Percentiles rank a stretch among this genome's conserved stretches.
Conservation (phyloP, 805 yeast genomes). For the Hanseniaspora clermontiae region DNA sequence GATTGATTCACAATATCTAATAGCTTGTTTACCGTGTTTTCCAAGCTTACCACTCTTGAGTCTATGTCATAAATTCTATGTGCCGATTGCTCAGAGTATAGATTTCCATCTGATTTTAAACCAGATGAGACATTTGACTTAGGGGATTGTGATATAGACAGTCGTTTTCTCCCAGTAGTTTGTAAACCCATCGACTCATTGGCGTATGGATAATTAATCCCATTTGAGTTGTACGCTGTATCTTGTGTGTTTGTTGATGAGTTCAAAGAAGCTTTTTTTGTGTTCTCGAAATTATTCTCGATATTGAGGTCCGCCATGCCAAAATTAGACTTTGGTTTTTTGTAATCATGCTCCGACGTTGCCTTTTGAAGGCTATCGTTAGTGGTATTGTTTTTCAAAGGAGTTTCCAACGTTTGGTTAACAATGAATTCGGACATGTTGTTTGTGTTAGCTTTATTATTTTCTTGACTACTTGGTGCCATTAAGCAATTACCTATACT, state of each 20-base stretch:
- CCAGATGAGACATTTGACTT: slow-evolving; percentile 5
- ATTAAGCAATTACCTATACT: background rate
- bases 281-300: background rate
- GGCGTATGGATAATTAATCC: background rate
- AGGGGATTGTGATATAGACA: slow-evolving; percentile 10
- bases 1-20: slow-evolving; percentile 21
- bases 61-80: slow-evolving; percentile 5
- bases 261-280: background rate
- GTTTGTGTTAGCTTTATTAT: background rate
- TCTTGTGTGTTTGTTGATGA: slow-evolving; percentile 3
- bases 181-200: background rate
- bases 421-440: background rate
- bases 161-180: background rate
- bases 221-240: background rate
- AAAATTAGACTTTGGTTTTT: background rate
- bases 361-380: background rate
- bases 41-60: background rate
- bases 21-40: slow-evolving; percentile 19
- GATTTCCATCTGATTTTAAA: background rate
- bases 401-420: background rate
- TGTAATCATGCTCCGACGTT: background rate
- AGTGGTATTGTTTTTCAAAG: background rate
- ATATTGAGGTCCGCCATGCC: background rate
- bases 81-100: background rate
- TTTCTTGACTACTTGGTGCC: background rate